These are phyloP conservation scores for Pulveroboletus ravenelii DNA, from an alignment of 768 basidiomycete species.

Conservation along the genomic window DNA sequence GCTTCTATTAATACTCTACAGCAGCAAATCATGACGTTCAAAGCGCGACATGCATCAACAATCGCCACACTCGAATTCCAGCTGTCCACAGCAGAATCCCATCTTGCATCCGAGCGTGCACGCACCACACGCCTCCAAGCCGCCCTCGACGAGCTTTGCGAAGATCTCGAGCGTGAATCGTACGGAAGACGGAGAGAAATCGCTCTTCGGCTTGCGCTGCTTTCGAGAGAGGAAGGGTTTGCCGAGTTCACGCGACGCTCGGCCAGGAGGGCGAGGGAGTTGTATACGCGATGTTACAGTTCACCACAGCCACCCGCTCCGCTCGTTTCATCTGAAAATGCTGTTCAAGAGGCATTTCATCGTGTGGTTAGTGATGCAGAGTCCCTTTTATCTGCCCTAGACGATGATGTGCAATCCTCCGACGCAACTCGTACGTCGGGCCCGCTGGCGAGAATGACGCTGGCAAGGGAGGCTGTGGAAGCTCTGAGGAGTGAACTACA, in stretches of 20 bases:
- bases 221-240: conserved; percentile 60
- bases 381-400: conserved; percentile 31
- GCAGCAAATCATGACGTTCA: conserved; percentile 51
- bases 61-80: conserved; percentile 51
- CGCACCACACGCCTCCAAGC: conserved; percentile 48
- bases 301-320: not conserved
- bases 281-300: conserved; percentile 25
- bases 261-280: conserved; percentile 49
- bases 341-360: conserved; percentile 27
- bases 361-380: conserved; percentile 34
- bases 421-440: conserved; percentile 33
- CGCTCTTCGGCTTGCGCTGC: conserved; percentile 54
- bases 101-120: conserved; percentile 40
- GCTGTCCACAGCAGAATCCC: conserved; percentile 39
- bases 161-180: conserved; percentile 64
- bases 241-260: conserved; percentile 53
- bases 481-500: conserved; percentile 56
- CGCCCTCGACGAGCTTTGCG: conserved; percentile 65
- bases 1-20: conserved; percentile 64
- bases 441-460: conserved; percentile 47
- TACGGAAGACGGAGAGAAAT: conserved; percentile 74
- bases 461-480: conserved; percentile 46
- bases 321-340: conserved; percentile 9
- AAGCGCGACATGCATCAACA: conserved; percentile 59
- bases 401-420: conserved; percentile 28